Percentiles rank a stretch among this genome's conserved stretches.
Evolutionary conservation across 2,329 filamentous ascomycete species (phyloP).

Genomic region (Fusarium sp.): DNA sequence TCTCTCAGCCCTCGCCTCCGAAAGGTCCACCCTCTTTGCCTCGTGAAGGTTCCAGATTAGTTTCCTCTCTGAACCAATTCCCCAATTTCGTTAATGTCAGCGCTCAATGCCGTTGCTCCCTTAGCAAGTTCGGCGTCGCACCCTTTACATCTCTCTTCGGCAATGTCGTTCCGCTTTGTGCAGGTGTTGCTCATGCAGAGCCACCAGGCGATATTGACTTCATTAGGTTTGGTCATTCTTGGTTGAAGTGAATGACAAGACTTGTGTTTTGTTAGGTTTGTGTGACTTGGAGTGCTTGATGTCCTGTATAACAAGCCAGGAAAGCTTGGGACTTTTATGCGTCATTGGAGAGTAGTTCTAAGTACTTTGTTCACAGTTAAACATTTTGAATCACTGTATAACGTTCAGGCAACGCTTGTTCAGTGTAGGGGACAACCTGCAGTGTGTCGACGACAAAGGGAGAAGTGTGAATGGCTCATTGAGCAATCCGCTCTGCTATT

Average conservation of each 20-base stretch:
- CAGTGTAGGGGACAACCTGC: accelerated
- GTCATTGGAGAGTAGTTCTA: accelerated
- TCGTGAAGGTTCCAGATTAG: neutral
- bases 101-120: neutral
- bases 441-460: neutral
- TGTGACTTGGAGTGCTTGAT: neutral
- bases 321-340: neutral
- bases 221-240: neutral
- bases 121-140: neutral
- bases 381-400: accelerated
- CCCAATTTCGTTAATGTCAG: accelerated
- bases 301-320: neutral
- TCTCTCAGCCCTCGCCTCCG: neutral
- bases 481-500: too few species aligned
- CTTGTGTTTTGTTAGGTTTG: neutral
- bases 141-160: accelerated
- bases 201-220: neutral
- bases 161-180: accelerated
- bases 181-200: neutral
- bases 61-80: accelerated
- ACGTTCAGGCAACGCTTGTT: neutral
- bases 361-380: accelerated
- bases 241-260: too few species aligned
- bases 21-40: neutral
- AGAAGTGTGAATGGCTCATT: neutral